A percentile compares a stretch with the other conserved stretches of the same genome.
Evolutionary conservation across 2,329 filamentous ascomycete genomes (phyloP).

Genomic region (Nemania sp.): DNA sequence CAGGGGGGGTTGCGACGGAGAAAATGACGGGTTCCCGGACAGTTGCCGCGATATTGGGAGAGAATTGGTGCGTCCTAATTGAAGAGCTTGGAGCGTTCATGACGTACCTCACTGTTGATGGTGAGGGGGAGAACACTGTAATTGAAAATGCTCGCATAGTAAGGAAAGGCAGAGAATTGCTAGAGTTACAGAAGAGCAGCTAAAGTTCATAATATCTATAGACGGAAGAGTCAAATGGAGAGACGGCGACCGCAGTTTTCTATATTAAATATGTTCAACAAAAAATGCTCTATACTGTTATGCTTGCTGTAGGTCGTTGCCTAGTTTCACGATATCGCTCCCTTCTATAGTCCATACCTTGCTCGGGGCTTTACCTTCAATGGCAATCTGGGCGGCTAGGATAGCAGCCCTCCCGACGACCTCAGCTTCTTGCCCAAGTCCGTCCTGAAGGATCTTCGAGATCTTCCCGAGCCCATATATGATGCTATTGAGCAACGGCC

Average conservation of each 20-base stretch:
- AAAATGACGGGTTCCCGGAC: constrained; percentile 26
- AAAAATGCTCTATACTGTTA: constrained; percentile 7
- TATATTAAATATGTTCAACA: too few species aligned
- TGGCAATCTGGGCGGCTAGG: constrained; percentile 16
- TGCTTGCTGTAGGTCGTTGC: not conserved
- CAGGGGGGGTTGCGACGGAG: constrained; percentile 39
- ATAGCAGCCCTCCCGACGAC: constrained; percentile 11
- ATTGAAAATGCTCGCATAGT: constrained; percentile 43
- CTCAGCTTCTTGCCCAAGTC: constrained; percentile 11
- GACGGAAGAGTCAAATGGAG: not conserved
- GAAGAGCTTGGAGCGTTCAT: constrained; percentile 47
- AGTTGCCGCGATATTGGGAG: constrained; percentile 35
- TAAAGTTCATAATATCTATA: constrained; percentile 2
- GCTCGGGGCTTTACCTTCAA: not conserved
- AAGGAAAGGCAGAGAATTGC: constrained; percentile 42
- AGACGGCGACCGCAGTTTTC: too few species aligned
- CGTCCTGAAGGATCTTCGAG: not conserved
- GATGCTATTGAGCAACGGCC: constrained; percentile 7
- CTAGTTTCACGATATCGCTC: not conserved
- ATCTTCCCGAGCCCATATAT: constrained; percentile 10
- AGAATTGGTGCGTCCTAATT: constrained; percentile 41
- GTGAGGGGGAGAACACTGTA: constrained; percentile 39
- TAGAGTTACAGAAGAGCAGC: constrained; percentile 21
- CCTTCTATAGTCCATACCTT: constrained; percentile 9
- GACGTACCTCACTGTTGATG: constrained; percentile 41